phyloP scores from a whole-genome alignment of 352 stramenopile species.

The Pythium chondricola region DNA sequence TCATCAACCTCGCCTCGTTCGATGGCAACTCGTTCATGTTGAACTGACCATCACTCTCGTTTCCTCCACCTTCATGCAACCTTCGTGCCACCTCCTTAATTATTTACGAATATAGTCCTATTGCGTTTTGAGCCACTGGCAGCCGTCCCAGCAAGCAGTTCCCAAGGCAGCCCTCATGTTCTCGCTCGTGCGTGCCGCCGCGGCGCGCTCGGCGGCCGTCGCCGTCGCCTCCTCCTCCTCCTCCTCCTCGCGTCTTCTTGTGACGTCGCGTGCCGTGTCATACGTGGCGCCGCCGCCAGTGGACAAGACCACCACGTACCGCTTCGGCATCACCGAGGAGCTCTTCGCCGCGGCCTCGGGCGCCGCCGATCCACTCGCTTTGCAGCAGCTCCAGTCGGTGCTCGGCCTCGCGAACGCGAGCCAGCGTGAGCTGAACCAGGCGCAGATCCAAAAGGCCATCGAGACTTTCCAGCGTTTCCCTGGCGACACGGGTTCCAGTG shows the following conservation, averaged over 20 bases:
- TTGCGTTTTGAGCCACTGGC: slow-evolving; percentile 10
- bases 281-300: slow-evolving; percentile 66
- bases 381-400: slow-evolving; percentile 61
- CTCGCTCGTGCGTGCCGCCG: slow-evolving; percentile 9
- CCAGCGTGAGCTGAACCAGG: slow-evolving; percentile 81
- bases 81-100: background rate
- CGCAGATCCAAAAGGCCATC: slow-evolving; percentile 70
- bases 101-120: background rate
- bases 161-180: background rate
- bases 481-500: slow-evolving; percentile 78
- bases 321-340: slow-evolving; percentile 57
- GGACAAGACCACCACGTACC: slow-evolving; percentile 42
- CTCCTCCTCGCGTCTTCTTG: slow-evolving; percentile 5
- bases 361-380: slow-evolving; percentile 18
- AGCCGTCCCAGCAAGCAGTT: background rate
- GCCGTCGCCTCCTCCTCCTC: background rate
- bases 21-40: background rate
- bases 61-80: background rate
- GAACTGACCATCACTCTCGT: background rate
- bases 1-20: slow-evolving; percentile 5
- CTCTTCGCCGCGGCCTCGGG: slow-evolving; percentile 31
- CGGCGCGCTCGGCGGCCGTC: background rate
- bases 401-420: slow-evolving; percentile 74
- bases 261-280: slow-evolving; percentile 27
- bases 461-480: slow-evolving; percentile 85